A percentile compares a stretch with the other conserved stretches of the same genome.
These are phyloP conservation scores for Porphyrellus cyaneotinctus DNA, from an alignment of 768 basidiomycete genomes.

Conservation along the genomic window DNA sequence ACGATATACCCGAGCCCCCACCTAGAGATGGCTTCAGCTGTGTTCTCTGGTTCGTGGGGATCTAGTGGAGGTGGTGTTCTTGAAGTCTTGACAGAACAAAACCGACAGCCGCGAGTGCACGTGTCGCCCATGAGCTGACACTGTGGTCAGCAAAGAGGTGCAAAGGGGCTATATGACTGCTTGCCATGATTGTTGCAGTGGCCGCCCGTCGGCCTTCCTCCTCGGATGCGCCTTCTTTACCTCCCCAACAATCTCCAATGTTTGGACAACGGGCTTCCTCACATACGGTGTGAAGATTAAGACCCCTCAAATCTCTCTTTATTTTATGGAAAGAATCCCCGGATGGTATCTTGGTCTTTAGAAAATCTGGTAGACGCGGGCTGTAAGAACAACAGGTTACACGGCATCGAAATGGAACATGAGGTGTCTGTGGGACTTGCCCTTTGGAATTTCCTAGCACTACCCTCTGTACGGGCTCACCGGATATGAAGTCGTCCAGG, in stretches of 20 bases:
- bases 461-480: conserved; percentile 50
- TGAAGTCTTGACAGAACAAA: conserved; percentile 97
- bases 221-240: conserved; percentile 60
- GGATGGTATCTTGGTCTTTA: conserved; percentile 91
- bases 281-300: conserved; percentile 92
- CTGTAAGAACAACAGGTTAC: conserved; percentile 36
- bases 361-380: conserved; percentile 78
- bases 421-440: conserved; percentile 39
- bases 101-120: conserved; percentile 95
- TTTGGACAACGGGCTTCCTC: conserved; percentile 99
- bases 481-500: conserved; percentile 79
- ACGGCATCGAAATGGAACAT: neutral
- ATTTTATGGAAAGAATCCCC: conserved; percentile 87
- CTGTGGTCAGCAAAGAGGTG: conserved; percentile 4
- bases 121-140: conserved; percentile 96
- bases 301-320: conserved; percentile 90
- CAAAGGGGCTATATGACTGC: conserved; percentile 12
- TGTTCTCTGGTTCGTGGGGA: conserved; percentile 95
- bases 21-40: conserved; percentile 94
- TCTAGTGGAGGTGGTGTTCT: conserved; percentile 85
- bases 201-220: conserved; percentile 76
- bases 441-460: conserved; percentile 67
- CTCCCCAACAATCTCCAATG: conserved; percentile 99
- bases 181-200: conserved; percentile 98
- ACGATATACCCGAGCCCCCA: conserved; percentile 99